phyloP scores from a whole-genome alignment of 139 green algal species.

The Tetratostichococcus sp. region DNA sequence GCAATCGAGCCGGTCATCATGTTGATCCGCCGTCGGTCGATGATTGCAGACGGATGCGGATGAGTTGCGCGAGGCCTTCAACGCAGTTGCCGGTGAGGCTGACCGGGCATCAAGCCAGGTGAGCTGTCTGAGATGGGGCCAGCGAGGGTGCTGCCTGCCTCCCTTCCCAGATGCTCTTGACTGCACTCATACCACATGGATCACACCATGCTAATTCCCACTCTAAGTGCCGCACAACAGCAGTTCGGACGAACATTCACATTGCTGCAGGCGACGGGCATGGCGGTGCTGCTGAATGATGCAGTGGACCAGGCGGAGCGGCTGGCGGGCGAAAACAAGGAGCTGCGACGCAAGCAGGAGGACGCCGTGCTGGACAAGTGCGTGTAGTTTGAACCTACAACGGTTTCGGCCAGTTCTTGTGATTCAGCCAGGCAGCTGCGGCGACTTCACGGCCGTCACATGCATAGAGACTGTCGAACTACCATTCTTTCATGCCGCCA shows the following conservation, averaged over 20 bases:
- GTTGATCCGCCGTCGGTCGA: too few species aligned
- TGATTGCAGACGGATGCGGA: background rate
- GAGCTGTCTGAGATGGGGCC: too few species aligned
- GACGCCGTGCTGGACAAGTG: conserved; percentile 24
- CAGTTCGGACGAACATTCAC: too few species aligned
- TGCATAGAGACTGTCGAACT: too few species aligned
- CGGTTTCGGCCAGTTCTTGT: too few species aligned
- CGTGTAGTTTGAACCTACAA: background rate
- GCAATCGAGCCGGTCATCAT: too few species aligned
- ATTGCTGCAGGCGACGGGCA: background rate
- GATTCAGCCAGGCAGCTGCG: background rate
- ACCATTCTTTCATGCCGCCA: background rate
- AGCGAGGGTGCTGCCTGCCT: too few species aligned
- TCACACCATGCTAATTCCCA: too few species aligned
- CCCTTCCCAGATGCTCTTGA: too few species aligned
- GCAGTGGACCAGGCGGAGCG: conserved; percentile 7
- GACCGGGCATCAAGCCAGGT: background rate
- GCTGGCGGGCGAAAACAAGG: conserved; percentile 12
- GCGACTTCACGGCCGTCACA: too few species aligned
- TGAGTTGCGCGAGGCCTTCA: background rate
- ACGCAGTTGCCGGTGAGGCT: background rate
- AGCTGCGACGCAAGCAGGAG: conserved; percentile 18
- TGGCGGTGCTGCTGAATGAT: background rate
- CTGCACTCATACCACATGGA: too few species aligned
- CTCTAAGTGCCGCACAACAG: too few species aligned